These are phyloP conservation scores for Penicillium crustosum DNA, from an alignment of 2,329 filamentous ascomycete species.

Conservation along the genomic window DNA sequence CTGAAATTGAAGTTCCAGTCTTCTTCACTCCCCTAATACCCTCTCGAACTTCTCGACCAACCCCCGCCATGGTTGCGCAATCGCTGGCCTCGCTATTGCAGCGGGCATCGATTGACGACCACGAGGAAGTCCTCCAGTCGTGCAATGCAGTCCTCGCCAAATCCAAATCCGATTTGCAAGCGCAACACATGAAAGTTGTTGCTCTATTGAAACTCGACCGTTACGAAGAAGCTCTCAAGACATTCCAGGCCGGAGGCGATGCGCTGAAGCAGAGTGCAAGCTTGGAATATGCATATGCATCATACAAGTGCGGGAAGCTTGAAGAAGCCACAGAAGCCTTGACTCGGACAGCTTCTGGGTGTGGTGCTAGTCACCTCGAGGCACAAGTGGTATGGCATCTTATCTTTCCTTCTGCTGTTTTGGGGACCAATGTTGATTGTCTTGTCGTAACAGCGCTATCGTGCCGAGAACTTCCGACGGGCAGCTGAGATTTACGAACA, in stretches of 20 bases:
- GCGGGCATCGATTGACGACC: slow-evolving; percentile 60
- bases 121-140: slow-evolving; percentile 60
- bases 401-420: slow-evolving; percentile 8
- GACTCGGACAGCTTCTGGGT: slow-evolving; percentile 39
- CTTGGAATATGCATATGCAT: slow-evolving; percentile 63
- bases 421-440: slow-evolving; percentile 6
- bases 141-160: slow-evolving; percentile 58
- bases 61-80: slow-evolving; percentile 43
- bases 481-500: slow-evolving; percentile 56
- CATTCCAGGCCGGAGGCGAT: slow-evolving; percentile 56
- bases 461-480: slow-evolving; percentile 59
- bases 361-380: slow-evolving; percentile 60
- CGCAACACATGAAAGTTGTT: slow-evolving; percentile 60
- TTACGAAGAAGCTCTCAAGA: slow-evolving; percentile 59
- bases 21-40: background rate
- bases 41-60: background rate
- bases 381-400: slow-evolving; percentile 56
- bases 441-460: slow-evolving; percentile 46
- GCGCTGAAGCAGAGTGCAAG: slow-evolving; percentile 54
- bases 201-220: slow-evolving; percentile 64
- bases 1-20: background rate
- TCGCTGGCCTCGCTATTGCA: slow-evolving; percentile 58
- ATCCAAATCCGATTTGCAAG: slow-evolving; percentile 56
- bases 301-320: slow-evolving; percentile 61
- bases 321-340: slow-evolving; percentile 56